Evolutionary conservation across 805 yeast genomes (phyloP), one percentile per base, ranked within the genome.

Genomic region (Kuraishia hungarica): DNA sequence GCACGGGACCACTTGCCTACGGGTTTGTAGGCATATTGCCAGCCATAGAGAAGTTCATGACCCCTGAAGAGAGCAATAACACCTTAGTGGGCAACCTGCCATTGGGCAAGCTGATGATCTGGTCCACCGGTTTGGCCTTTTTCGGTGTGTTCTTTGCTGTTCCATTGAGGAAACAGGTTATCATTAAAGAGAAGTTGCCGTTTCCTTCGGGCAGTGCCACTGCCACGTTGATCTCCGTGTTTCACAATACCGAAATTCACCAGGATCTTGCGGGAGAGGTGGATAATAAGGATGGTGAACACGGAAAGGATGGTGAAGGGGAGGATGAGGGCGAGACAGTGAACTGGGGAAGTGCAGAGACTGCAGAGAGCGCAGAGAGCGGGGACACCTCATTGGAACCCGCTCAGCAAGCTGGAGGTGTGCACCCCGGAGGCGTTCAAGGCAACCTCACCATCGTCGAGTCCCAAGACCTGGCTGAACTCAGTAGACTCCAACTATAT

Each of bases 131-230:
- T 0, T 72, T 94, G 54, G 97, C 96, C 0, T 88, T 91, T 57
- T 92, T 93, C 72, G 99, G 99, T 1, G 96, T 93, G 1, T 94
- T 93, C 69, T 91, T 93, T 69, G 97, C 98, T 2, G 83, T 93
- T 26, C 93, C 97, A 1, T 73, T 93, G 53, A 77, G 98, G 59
- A 81, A 80, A 58, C 96, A 91, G 66, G 96, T 92, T 20, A 86
- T 93, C 39, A 81, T 91, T n/a, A 82, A 81, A 62, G 97, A 91
- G 62, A 89, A 89, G 64, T 76, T 94, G 43, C 89, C 92, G 1
- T 93, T 93, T 64, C 99, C 99, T 0, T 88, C 96, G 48, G 99
- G 99, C 0, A 82, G 89, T 59, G 98, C 99, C 1, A 94, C 98
- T 0, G 98, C 97, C 0, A 90, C 96, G 2, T 74, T 93, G 60